Evolutionary conservation across 139 green algal genomes (phyloP), one percentile per base, ranked within the genome.

Genomic region (Micromonas pusilla): DNA sequence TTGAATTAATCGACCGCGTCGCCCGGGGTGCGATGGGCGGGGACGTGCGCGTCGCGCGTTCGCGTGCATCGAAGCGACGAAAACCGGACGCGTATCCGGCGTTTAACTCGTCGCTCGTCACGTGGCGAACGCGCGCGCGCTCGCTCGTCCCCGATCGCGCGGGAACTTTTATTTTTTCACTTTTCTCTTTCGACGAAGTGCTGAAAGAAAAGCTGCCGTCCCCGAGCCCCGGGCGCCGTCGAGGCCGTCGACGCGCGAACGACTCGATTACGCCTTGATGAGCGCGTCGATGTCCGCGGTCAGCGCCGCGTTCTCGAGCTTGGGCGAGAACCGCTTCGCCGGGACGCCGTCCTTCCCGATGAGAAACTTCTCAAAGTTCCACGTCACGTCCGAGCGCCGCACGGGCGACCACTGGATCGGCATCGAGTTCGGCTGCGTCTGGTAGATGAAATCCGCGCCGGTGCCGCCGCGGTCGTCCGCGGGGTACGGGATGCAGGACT

Each of bases 341-440:
- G 65, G 65, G 0, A 57, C 26, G 19, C 76, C 76, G 30, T 81
- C 76, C 38, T 81, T 52, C 23, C 57, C 60, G 37, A 81, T 76
- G 1, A 81, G 31, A 28, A 81, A 76, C 38, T 81, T 81, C 52
- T 81, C 76, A 76, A 81, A 81, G 65, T 81, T 81, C 76, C 76
- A 81, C 2, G 37, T 53, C 36, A 81, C n/a, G 66, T 81, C 76
- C 4, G 39, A 45, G 26, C 76, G 64, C 28, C 39, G n/a, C 30
- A 81, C 66, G 13, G 76, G 76, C 21, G 65, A 67, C 76, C 76
- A 81, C 23, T 64, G 39, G 20, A 81, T 73, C 20, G 62, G 76
- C 62, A 38, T 79, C 23, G 33, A 28, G 62, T 73, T 63, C 6
- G 36, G 52, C 38, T 76, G 65, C 1, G 45, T 81, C 23, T 80